Conservation (phyloP, 768 basidiomycete genomes). For the Russula emetica region DNA sequence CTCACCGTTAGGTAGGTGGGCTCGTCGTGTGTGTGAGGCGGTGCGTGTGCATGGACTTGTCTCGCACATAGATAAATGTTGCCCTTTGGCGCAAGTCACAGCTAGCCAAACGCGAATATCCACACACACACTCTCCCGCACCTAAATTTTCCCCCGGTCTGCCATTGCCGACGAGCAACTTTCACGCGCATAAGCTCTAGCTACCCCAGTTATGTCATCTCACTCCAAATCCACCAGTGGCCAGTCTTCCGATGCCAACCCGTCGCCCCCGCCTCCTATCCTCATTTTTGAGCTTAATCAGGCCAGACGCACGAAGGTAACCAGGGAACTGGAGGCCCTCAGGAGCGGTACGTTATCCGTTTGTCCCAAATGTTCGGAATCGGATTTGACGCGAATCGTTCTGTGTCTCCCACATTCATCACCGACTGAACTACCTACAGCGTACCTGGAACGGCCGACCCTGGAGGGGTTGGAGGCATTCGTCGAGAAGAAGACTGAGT, state of each 20-base stretch:
- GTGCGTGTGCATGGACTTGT: not conserved
- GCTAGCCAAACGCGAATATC: not conserved
- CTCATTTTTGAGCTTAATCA: not conserved
- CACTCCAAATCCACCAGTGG: not conserved
- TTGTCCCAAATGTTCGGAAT: not conserved
- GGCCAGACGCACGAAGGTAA: not conserved
- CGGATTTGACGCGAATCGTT: too few relatives aligned
- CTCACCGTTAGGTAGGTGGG: not conserved
- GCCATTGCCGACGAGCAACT: too few relatives aligned
- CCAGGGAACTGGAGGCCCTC: not conserved
- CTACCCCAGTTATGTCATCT: not conserved
- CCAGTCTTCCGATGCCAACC: not conserved
- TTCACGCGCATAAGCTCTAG: not conserved
- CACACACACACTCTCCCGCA: too few relatives aligned
- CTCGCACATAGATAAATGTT: slow-evolving; percentile 1
- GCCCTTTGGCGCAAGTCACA: not conserved
- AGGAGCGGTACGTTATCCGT: not conserved
- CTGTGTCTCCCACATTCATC: too few relatives aligned
- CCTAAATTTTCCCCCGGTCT: too few relatives aligned
- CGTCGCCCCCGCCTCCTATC: not conserved
- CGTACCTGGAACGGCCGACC: slow-evolving; percentile 5
- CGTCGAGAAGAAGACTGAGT: slow-evolving; percentile 7
- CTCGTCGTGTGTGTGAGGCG: not conserved
- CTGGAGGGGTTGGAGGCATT: slow-evolving; percentile 10
- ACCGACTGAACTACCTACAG: too few relatives aligned